Conservation (phyloP, 306 rosid genomes). For the Adenanthera pavonina region DNA sequence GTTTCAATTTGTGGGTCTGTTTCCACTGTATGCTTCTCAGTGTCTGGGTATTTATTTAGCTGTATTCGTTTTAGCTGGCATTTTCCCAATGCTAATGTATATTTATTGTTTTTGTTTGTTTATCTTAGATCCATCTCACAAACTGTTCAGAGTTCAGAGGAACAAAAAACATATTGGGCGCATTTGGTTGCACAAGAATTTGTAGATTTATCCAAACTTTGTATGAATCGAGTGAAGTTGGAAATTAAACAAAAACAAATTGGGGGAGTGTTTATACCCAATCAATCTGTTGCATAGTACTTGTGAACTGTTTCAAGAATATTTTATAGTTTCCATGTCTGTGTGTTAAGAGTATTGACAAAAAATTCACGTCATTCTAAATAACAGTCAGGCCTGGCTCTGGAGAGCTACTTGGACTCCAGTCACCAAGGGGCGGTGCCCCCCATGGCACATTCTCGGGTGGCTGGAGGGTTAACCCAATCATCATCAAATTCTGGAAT, state of each 20-base stretch:
- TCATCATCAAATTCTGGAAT: slow-evolving; percentile 95
- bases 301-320: slow-evolving; percentile 26
- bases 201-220: slow-evolving; percentile 36
- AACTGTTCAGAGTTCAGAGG: slow-evolving; percentile 45
- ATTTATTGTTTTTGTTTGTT: slow-evolving; percentile 34
- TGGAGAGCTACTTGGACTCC: slow-evolving; percentile 79
- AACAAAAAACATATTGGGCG: slow-evolving; percentile 32
- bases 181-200: slow-evolving; percentile 39
- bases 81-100: slow-evolving; percentile 42
- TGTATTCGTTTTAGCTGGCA: slow-evolving; percentile 26
- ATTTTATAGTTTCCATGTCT: slow-evolving; percentile 34
- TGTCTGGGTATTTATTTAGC: slow-evolving; percentile 8
- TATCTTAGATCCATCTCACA: slow-evolving; percentile 47
- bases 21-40: slow-evolving; percentile 4
- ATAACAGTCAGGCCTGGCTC: slow-evolving; percentile 64
- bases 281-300: slow-evolving; percentile 24
- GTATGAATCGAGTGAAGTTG: slow-evolving; percentile 33
- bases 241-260: slow-evolving; percentile 11
- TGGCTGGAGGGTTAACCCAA: slow-evolving; percentile 91
- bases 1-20: slow-evolving; percentile 31
- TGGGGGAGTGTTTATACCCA: neutral
- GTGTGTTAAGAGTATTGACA: slow-evolving; percentile 41
- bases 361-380: slow-evolving; percentile 30
- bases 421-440: slow-evolving; percentile 75
- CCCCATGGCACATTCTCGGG: slow-evolving; percentile 91